These are phyloP conservation scores for Pythium folliculosum DNA, from an alignment of 352 stramenopile genomes.

Conservation along the genomic window DNA sequence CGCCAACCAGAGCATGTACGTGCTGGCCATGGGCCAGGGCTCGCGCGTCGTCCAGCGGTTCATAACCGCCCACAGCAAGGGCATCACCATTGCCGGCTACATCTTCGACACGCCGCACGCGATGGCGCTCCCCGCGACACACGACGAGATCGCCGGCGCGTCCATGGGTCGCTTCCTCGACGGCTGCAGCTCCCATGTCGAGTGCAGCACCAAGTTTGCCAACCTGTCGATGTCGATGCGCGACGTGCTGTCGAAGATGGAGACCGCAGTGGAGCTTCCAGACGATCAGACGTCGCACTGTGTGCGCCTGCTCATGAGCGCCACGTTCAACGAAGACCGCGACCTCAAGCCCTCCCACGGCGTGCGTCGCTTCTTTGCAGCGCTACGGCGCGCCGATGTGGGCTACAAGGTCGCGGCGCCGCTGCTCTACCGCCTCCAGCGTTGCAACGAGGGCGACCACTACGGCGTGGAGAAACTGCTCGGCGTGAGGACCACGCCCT, in stretches of 20 bases:
- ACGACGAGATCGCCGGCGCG: background rate
- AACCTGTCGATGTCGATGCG: constrained; percentile 14
- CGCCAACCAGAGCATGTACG: background rate
- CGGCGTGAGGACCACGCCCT: background rate
- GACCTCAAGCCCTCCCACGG: constrained; percentile 17
- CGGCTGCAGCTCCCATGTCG: constrained; percentile 1
- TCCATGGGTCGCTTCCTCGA: background rate
- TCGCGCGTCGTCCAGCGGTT: constrained; percentile 6
- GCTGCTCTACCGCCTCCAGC: constrained; percentile 18
- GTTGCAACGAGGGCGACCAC: constrained; percentile 2
- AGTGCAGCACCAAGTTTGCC: constrained; percentile 11
- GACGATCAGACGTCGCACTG: background rate
- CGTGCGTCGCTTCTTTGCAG: constrained; percentile 1
- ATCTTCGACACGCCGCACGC: constrained; percentile 22
- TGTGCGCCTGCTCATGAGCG: background rate
- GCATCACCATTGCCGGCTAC: background rate
- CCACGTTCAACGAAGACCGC: constrained; percentile 1
- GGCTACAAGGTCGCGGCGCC: constrained; percentile 10
- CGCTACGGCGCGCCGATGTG: background rate
- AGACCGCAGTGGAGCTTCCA: background rate
- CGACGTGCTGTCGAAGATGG: constrained; percentile 4
- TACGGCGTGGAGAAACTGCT: background rate
- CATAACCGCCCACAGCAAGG: background rate
- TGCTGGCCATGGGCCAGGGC: background rate
- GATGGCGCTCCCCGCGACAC: constrained; percentile 7